Evolutionary conservation across 1,284 basidiomycete genomes (phyloP), one percentile per base, ranked within the genome.

Genomic region (Ganoderma lucidum): DNA sequence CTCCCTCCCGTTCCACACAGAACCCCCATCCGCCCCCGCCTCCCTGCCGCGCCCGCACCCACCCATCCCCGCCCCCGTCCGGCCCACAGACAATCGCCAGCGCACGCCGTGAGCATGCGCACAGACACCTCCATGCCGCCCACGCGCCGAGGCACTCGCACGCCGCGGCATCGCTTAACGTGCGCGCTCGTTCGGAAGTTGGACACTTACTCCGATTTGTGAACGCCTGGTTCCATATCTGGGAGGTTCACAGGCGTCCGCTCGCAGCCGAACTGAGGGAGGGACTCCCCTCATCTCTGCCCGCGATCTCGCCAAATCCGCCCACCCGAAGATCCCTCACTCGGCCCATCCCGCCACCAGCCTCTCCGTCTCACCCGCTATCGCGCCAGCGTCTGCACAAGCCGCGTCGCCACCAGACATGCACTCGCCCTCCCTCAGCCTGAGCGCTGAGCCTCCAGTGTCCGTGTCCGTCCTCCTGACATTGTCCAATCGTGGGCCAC

Each of bases 251-350:
- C 70, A 60, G 53, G 60, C 67, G 65, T 70, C 64, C 69, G 71
- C 72, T 69, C 70, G 66, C 71, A 70, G 67, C 73, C 74, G 75
- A 76, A 75, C 70, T 74, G 75, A 74, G 75, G 42, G 30, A 19
- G 17, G 30, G 58, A 66, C 70, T 74, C 69, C 70, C 68, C 75
- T 75, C 75, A 75, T 75, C 75, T 75, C 75, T 60, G 44, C 61
- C 64, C 44, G 28, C 59, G 74, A 76, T 75, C 74, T 76, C 74
- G 63, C 71, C 70, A 59, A 63, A 59, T 63, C 69, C 69, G 30
- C 71, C 70, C 70, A 71, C 74, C 74, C 75, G 74, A 74, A 73
- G 73, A 75, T 75, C 70, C 63, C 71, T 42, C 66, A 14, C 72
- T 75, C 74, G 75, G 74, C 69, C 68, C 66, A 48, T 71, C 66